Evolutionary conservation across 2,329 filamentous ascomycete species (phyloP).

Genomic region (Daldinia eschscholtzii): DNA sequence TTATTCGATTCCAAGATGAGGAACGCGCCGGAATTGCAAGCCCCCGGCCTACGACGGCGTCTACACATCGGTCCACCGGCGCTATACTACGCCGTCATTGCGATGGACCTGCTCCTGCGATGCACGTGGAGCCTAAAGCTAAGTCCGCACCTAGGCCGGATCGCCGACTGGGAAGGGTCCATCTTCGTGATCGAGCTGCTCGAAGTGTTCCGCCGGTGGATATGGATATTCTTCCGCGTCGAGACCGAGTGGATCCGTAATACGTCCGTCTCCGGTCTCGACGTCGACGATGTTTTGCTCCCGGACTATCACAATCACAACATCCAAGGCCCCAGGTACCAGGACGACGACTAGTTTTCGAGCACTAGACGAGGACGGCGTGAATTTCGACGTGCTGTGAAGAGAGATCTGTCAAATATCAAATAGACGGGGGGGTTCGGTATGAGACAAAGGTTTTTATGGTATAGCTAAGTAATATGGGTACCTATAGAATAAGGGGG

Average conservation of each 20-base stretch:
- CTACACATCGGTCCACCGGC: conserved; percentile 78
- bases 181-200: conserved; percentile 89
- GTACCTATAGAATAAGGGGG: conserved; percentile 11
- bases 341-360: conserved; percentile 61
- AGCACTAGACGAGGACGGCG: conserved; percentile 11
- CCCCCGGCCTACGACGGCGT: conserved; percentile 81
- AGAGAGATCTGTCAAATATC: background rate
- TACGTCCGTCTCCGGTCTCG: conserved; percentile 59
- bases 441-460: background rate
- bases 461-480: background rate
- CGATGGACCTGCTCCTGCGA: conserved; percentile 81
- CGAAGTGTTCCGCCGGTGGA: conserved; percentile 89
- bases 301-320: conserved; percentile 71
- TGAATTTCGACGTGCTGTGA: background rate
- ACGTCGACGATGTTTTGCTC: conserved; percentile 80
- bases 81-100: conserved; percentile 86
- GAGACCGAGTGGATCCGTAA: conserved; percentile 90
- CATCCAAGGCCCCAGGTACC: conserved; percentile 61
- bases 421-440: background rate
- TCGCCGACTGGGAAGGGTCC: conserved; percentile 87
- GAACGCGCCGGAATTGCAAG: conserved; percentile 69
- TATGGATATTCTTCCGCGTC: conserved; percentile 96
- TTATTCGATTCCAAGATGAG: conserved; percentile 76
- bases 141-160: conserved; percentile 82
- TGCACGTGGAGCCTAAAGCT: conserved; percentile 95